Conservation (phyloP, 106 monocot genomes). For the Phalaenopsis aphrodite region DNA sequence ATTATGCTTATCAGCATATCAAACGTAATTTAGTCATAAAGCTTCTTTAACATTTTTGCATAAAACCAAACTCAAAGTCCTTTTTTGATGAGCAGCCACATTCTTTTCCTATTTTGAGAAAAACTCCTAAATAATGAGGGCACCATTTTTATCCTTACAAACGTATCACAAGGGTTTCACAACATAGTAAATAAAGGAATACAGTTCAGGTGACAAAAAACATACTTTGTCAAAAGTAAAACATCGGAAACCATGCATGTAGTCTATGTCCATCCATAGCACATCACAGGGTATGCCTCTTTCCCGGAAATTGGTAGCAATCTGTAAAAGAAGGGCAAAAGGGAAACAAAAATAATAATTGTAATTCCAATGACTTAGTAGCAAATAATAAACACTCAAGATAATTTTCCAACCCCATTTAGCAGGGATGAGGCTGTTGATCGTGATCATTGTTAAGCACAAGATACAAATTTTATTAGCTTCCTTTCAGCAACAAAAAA, state of each 20-base stretch:
- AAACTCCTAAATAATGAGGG: neutral
- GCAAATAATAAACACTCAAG: neutral
- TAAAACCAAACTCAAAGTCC: neutral
- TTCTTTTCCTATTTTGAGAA: neutral
- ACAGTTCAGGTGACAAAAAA: neutral
- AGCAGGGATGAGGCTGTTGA: neutral
- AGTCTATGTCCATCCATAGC: constrained; percentile 99
- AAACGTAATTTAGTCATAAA: neutral
- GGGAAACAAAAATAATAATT: neutral
- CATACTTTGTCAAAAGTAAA: constrained; percentile 93
- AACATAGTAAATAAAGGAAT: neutral
- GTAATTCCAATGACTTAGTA: neutral
- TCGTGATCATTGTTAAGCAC: neutral
- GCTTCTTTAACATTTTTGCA: neutral
- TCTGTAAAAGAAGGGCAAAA: constrained; percentile 24
- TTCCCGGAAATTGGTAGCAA: constrained; percentile 86
- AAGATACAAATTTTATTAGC: neutral
- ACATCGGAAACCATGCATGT: constrained; percentile 98
- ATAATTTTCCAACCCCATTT: neutral
- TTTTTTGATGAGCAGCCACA: neutral
- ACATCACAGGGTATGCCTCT: constrained; percentile 96
- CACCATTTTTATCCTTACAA: neutral
- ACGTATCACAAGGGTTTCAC: neutral
- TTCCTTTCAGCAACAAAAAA: neutral
- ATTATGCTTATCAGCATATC: neutral